These are phyloP conservation scores for Kluyveromyces sp. DNA, from an alignment of 1,139 yeast species.

Conservation along the genomic window DNA sequence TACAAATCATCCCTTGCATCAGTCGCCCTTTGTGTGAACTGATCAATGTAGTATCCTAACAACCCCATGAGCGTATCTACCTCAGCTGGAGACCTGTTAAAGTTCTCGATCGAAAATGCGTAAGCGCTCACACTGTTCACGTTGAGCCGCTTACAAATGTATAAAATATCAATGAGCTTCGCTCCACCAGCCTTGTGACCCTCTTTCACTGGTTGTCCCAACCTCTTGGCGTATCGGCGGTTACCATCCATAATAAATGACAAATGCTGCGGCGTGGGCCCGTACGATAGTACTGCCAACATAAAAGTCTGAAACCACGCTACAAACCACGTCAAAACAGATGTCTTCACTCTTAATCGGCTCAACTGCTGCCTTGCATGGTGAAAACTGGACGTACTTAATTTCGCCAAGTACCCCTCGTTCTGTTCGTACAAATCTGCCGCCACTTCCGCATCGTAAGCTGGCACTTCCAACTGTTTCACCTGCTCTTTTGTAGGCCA, in stretches of 20 bases:
- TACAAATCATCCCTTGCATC: constrained; percentile 48
- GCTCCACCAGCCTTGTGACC: constrained; percentile 91
- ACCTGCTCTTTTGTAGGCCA: not conserved
- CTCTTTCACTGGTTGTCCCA: constrained; percentile 60
- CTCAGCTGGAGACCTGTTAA: constrained; percentile 72
- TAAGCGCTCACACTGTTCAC: constrained; percentile 78
- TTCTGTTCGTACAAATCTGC: not conserved
- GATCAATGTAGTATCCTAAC: constrained; percentile 55
- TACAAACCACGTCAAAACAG: constrained; percentile 4
- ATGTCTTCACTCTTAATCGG: not conserved
- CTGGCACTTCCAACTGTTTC: not conserved
- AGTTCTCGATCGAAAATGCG: constrained; percentile 93
- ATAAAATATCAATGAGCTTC: constrained; percentile 47
- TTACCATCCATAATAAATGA: constrained; percentile 98
- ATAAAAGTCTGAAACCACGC: constrained; percentile 35
- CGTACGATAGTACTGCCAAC: constrained; percentile 52
- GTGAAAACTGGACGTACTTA: constrained; percentile 1
- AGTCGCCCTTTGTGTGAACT: constrained; percentile 23
- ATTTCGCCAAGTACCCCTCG: not conserved
- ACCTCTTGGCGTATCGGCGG: constrained; percentile 69
- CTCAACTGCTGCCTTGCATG: not conserved
- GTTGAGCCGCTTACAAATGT: constrained; percentile 44
- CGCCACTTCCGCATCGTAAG: not conserved
- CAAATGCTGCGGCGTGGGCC: constrained; percentile 79
- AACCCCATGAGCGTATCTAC: constrained; percentile 76